These are phyloP conservation scores for Aspergillus texensis DNA, from an alignment of 2,329 filamentous ascomycete species.

Conservation along the genomic window DNA sequence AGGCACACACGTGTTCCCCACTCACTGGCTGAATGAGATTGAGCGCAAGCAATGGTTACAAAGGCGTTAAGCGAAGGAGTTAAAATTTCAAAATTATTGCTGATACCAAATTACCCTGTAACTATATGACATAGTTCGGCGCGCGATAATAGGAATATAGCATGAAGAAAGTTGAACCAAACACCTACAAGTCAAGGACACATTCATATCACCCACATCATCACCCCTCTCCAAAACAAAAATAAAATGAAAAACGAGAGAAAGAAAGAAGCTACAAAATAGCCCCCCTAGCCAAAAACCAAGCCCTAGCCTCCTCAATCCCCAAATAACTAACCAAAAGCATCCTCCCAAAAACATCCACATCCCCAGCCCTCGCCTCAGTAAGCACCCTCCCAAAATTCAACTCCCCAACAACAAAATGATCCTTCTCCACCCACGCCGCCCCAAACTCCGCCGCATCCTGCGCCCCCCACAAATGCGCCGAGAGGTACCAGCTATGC, in stretches of 20 bases:
- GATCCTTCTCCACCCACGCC: slow-evolving; percentile 30
- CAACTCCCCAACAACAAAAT: slow-evolving; percentile 29
- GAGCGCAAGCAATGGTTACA: neutral
- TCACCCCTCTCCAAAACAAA: neutral
- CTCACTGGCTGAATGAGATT: neutral
- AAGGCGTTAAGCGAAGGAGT: neutral
- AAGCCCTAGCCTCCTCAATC: slow-evolving; percentile 28
- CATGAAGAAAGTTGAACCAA: neutral
- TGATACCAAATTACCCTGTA: neutral
- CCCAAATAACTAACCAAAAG: slow-evolving; percentile 29
- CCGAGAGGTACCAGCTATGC: slow-evolving; percentile 34
- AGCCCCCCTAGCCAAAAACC: slow-evolving; percentile 26
- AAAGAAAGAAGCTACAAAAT: slow-evolving; percentile 13
- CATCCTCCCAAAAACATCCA: slow-evolving; percentile 34
- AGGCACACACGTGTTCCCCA: neutral
- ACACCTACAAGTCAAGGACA: neutral
- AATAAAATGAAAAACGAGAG: neutral
- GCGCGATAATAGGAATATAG: neutral
- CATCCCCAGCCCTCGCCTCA: slow-evolving; percentile 26
- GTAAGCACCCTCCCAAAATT: slow-evolving; percentile 25
- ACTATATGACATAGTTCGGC: too few relatives aligned
- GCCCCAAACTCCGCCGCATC: slow-evolving; percentile 32
- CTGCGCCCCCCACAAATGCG: slow-evolving; percentile 30
- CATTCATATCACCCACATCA: neutral
- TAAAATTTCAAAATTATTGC: neutral